Conservation (phyloP, 768 basidiomycete species). For the Trametes villosa region DNA sequence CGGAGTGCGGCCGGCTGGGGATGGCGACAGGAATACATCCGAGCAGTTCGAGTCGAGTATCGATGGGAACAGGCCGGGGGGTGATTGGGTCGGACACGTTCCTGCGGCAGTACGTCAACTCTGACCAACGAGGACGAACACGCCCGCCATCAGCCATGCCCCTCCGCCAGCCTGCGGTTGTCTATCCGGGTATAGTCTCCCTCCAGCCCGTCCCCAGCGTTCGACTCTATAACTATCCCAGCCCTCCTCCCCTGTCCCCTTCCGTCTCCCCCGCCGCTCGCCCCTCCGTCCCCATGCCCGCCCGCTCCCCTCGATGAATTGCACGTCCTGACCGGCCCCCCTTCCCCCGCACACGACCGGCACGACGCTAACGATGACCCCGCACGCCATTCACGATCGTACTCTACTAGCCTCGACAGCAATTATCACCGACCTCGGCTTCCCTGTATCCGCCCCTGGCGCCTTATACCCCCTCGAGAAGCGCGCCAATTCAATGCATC, state of each 20-base stretch:
- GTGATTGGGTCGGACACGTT: slow-evolving; percentile 14
- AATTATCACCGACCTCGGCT: slow-evolving; percentile 19
- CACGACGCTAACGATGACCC: slow-evolving; percentile 23
- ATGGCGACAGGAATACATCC: neutral
- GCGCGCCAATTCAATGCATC: slow-evolving; percentile 9
- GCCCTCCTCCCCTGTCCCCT: slow-evolving; percentile 6
- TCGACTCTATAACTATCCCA: slow-evolving; percentile 12
- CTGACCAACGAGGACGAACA: neutral
- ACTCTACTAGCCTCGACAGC: slow-evolving; percentile 14
- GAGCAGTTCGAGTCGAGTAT: neutral
- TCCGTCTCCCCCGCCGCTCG: neutral
- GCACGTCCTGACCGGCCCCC: neutral
- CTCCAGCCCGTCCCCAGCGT: neutral
- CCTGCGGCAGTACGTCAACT: slow-evolving; percentile 17
- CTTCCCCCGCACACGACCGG: slow-evolving; percentile 10
- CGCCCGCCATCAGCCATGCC: slow-evolving; percentile 1
- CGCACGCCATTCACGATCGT: slow-evolving; percentile 23
- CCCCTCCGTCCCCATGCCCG: slow-evolving; percentile 7
- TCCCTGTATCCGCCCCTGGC: slow-evolving; percentile 8
- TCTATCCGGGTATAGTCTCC: slow-evolving; percentile 20
- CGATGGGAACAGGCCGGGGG: slow-evolving; percentile 18
- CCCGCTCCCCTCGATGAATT: slow-evolving; percentile 9
- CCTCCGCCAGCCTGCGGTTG: slow-evolving; percentile 5
- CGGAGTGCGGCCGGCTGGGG: neutral
- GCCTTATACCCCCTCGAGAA: slow-evolving; percentile 18